A percentile compares a stretch with the other conserved stretches of the same genome.
Evolutionary conservation across 805 yeast species (phyloP).

Genomic region (Kodamaea fukazawae): DNA sequence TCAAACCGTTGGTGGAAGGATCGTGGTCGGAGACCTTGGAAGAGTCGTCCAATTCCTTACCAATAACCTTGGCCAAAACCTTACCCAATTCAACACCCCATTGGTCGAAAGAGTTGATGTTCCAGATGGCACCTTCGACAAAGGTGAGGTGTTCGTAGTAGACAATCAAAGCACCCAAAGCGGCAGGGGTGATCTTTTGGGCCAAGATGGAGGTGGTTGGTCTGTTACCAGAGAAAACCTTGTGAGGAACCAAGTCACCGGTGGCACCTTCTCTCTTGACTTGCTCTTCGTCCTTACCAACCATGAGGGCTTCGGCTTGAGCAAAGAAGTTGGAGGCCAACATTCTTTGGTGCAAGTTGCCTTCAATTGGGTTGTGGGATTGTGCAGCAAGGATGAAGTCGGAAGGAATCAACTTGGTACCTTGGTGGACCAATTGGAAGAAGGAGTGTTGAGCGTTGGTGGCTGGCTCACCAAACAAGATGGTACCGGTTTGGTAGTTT

Average conservation of each 20-base stretch:
- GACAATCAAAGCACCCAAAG: slow-evolving; percentile 93
- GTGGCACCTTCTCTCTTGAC: slow-evolving; percentile 88
- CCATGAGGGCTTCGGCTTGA: slow-evolving; percentile 96
- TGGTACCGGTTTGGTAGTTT: slow-evolving; percentile 93
- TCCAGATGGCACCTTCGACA: slow-evolving; percentile 99
- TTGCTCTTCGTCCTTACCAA: slow-evolving; percentile 83
- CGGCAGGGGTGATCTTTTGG: slow-evolving; percentile 93
- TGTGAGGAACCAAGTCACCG: slow-evolving; percentile 88
- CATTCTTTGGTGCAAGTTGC: slow-evolving; percentile 94
- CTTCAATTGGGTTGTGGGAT: slow-evolving; percentile 95
- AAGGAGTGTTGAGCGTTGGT: slow-evolving; percentile 99
- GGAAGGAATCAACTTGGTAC: slow-evolving; percentile 94
- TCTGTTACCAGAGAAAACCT: slow-evolving; percentile 96
- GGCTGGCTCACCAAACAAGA: slow-evolving; percentile 97
- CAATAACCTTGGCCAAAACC: slow-evolving; percentile 93
- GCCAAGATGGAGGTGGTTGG: slow-evolving; percentile 97
- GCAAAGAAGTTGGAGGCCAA: slow-evolving; percentile 99
- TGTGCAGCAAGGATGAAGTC: slow-evolving; percentile 96
- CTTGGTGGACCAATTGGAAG: slow-evolving; percentile 99
- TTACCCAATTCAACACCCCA: slow-evolving; percentile 99
- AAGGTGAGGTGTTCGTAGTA: slow-evolving; percentile 97
- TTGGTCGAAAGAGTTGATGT: slow-evolving; percentile 98
- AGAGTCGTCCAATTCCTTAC: slow-evolving; percentile 74
- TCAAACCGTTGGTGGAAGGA: slow-evolving; percentile 85
- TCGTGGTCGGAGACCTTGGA: slow-evolving; percentile 67